A percentile compares a stretch with the other conserved stretches of the same genome.
Evolutionary conservation across 805 yeast genomes (phyloP).

Genomic region (Tetrapisispora nanseiensis): DNA sequence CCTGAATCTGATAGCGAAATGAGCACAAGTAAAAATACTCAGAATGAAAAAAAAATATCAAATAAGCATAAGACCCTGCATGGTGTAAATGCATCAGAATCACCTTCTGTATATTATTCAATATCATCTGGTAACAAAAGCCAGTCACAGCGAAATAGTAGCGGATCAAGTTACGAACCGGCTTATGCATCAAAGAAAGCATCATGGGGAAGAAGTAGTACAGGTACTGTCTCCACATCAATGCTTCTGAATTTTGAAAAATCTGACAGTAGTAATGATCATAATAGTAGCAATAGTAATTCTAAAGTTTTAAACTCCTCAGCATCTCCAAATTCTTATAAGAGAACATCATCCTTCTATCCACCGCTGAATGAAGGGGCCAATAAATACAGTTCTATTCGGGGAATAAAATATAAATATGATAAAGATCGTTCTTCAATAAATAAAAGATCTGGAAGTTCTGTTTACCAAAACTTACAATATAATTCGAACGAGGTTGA

Average conservation of each 20-base stretch:
- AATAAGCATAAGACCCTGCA: neutral
- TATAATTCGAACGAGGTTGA: neutral
- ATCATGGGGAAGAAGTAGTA: constrained; percentile 1
- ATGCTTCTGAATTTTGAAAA: constrained; percentile 3
- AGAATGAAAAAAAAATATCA: neutral
- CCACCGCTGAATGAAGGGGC: constrained; percentile 1
- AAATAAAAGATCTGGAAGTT: neutral
- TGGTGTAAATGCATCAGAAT: neutral
- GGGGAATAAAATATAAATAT: neutral
- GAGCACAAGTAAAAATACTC: neutral
- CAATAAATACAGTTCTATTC: neutral
- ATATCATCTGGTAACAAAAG: neutral
- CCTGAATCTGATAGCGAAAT: neutral
- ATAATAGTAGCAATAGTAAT: neutral
- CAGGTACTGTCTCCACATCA: constrained; percentile 4
- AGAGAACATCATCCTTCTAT: constrained; percentile 5
- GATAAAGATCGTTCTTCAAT: neutral
- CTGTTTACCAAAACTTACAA: neutral
- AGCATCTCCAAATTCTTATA: constrained; percentile 1
- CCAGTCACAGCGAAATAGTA: neutral
- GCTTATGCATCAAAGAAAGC: neutral
- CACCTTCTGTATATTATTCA: neutral
- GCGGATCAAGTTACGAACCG: neutral
- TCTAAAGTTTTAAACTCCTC: neutral
- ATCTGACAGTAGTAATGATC: neutral